phyloP scores from a whole-genome alignment of 768 basidiomycete species.

The Kwoniella newhampshirensis region DNA sequence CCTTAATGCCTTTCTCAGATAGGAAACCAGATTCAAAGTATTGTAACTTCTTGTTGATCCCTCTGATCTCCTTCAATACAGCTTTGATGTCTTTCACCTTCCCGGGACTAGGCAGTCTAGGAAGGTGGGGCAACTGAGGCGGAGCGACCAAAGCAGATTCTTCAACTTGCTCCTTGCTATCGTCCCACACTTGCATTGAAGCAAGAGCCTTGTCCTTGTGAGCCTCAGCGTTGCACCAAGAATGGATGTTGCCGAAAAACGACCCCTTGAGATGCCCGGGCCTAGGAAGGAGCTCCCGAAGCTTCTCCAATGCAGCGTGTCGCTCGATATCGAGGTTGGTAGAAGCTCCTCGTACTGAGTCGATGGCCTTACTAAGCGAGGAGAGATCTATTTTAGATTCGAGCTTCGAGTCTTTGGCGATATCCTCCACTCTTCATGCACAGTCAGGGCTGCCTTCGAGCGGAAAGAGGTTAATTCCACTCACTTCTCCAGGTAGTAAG shows the following conservation, averaged over 20 bases:
- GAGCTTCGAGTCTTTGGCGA: constrained; percentile 48
- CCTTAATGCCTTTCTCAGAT: constrained; percentile 47
- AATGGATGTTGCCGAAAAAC: background rate
- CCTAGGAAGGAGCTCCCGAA: constrained; percentile 41
- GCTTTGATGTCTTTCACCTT: constrained; percentile 48
- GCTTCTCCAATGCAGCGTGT: constrained; percentile 29
- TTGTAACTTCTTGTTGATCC: constrained; percentile 49
- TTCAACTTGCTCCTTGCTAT: constrained; percentile 2
- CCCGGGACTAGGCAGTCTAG: constrained; percentile 14
- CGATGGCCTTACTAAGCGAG: constrained; percentile 46
- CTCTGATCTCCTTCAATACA: constrained; percentile 45
- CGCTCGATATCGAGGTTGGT: constrained; percentile 46
- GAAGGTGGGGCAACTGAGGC: constrained; percentile 9
- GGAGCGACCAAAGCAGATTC: constrained; percentile 4
- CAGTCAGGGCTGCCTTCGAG: background rate
- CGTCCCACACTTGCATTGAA: constrained; percentile 1
- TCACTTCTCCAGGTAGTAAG: constrained; percentile 61
- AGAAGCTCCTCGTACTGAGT: constrained; percentile 48
- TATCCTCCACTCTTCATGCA: constrained; percentile 59
- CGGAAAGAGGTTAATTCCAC: constrained; percentile 26
- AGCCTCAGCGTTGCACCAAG: background rate
- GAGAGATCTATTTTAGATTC: constrained; percentile 41
- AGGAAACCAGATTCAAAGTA: constrained; percentile 52
- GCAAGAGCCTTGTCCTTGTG: background rate
- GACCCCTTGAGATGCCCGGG: constrained; percentile 11